Conservation (phyloP, 495 filamentous ascomycete genomes). For the Aspergillus heteromorphus region DNA sequence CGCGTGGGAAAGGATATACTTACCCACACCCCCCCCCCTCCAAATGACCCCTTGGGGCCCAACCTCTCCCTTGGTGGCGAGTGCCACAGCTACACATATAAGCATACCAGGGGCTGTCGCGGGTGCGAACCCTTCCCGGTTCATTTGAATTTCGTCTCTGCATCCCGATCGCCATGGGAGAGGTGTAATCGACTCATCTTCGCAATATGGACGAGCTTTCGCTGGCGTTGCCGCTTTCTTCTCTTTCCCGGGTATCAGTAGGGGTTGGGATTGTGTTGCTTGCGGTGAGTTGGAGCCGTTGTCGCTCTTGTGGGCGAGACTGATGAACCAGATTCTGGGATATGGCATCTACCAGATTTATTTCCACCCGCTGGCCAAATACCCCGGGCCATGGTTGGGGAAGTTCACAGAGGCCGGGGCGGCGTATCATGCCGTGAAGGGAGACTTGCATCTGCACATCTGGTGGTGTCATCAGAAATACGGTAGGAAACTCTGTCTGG, state of each 20-base stretch:
- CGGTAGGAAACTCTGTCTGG: constrained; percentile 16
- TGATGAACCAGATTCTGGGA: not conserved
- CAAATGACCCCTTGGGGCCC: not conserved
- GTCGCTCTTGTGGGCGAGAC: not conserved
- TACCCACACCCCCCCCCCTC: not conserved
- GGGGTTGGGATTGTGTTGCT: not conserved
- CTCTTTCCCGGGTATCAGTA: not conserved
- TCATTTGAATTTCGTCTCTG: not conserved
- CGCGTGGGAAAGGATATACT: too few relatives aligned
- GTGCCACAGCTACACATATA: not conserved
- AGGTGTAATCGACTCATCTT: not conserved
- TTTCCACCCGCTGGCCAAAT: constrained; percentile 33
- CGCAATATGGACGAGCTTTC: not conserved
- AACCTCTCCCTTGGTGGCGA: not conserved
- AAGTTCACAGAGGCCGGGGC: constrained; percentile 26
- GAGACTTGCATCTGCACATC: constrained; percentile 23
- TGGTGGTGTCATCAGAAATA: constrained; percentile 26
- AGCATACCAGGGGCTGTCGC: not conserved
- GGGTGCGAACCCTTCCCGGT: not conserved
- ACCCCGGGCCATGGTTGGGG: constrained; percentile 31
- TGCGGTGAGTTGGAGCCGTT: not conserved
- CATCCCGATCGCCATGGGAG: not conserved
- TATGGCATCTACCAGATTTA: constrained; percentile 23
- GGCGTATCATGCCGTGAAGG: constrained; percentile 25
- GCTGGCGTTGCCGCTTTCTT: not conserved